phyloP scores from a whole-genome alignment of 2,329 filamentous ascomycete species.

The Diaporthe longicolla region DNA sequence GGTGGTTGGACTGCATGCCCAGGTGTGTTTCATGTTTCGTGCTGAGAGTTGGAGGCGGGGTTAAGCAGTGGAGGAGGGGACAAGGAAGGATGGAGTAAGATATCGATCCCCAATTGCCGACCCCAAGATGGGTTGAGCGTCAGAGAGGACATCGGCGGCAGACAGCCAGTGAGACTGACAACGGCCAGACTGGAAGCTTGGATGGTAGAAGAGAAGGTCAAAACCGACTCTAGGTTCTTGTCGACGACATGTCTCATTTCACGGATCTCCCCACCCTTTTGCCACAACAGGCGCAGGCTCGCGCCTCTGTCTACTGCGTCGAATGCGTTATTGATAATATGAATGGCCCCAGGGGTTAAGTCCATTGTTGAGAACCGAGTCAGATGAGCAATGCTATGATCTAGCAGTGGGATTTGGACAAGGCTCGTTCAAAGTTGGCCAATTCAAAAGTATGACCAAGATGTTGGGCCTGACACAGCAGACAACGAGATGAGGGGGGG shows the following conservation, averaged over 20 bases:
- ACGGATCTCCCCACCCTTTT: neutral
- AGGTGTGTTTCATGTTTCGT: constrained; percentile 34
- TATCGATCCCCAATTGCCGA: neutral
- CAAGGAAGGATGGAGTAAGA: neutral
- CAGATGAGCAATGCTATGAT: neutral
- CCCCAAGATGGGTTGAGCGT: neutral
- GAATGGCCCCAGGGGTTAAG: no score
- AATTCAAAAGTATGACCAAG: no score
- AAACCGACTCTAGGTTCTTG: neutral
- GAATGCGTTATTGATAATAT: no score
- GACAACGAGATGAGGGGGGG: no score
- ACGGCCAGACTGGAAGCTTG: neutral
- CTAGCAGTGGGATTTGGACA: neutral
- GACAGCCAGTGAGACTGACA: neutral
- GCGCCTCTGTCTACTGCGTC: no score
- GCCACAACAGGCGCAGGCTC: no score
- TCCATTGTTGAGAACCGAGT: no score
- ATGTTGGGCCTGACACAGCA: no score
- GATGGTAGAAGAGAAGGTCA: neutral
- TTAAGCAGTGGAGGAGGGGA: neutral
- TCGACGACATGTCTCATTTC: neutral
- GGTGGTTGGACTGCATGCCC: constrained; percentile 3
- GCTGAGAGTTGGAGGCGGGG: constrained; percentile 14
- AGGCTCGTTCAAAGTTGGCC: no score
- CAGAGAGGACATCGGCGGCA: neutral